A percentile compares a stretch with the other conserved stretches of the same genome.
phyloP scores from a whole-genome alignment of 2,329 filamentous ascomycete species.

The Alternaria rosae region DNA sequence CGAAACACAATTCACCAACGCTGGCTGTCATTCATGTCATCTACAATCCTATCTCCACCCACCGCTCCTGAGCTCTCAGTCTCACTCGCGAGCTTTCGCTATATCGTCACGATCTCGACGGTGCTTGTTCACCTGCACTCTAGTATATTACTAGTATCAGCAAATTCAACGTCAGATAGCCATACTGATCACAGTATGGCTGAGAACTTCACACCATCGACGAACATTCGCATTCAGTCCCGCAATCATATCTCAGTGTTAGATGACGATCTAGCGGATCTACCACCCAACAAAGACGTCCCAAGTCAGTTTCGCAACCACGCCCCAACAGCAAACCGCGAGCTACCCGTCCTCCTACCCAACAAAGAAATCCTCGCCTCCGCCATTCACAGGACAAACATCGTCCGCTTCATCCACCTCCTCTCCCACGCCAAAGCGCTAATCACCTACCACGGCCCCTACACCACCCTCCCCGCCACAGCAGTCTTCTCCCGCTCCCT shows the following conservation, averaged over 20 bases:
- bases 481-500: constrained; percentile 15
- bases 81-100: no score
- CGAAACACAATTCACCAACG: background rate
- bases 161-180: no score
- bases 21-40: background rate
- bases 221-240: background rate
- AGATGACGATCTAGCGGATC: background rate
- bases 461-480: constrained; percentile 16
- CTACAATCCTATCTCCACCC: background rate
- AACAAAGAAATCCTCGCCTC: background rate
- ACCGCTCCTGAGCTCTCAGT: background rate
- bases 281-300: background rate
- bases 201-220: background rate
- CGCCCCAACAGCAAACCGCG: background rate
- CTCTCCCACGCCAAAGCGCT: constrained; percentile 15
- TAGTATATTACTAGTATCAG: fast-evolving
- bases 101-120: background rate
- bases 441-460: constrained; percentile 13
- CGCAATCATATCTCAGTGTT: background rate
- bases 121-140: fast-evolving
- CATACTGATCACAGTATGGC: background rate
- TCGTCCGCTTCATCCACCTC: constrained; percentile 18
- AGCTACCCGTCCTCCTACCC: background rate
- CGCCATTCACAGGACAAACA: background rate
- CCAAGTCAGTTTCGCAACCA: background rate